Base-by-base conservation (phyloP, 768 basidiomycete species). In the Mycena rebaudengoi region DNA sequence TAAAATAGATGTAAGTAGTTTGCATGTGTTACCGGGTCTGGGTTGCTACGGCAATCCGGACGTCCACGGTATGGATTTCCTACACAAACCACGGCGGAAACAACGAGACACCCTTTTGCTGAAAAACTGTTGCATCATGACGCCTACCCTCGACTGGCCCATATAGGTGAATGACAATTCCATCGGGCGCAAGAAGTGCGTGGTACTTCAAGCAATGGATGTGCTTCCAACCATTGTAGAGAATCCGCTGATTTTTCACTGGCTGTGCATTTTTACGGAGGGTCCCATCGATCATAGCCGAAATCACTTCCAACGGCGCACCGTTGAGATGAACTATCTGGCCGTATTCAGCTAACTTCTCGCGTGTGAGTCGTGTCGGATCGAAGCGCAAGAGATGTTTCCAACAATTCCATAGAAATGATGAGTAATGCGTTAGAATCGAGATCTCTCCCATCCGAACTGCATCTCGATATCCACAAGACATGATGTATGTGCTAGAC, bases 191-290 rank as follows among this genome's bases (percentile, higher is more conserved):
- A 44, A 64, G 16, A n/a, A 67, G 28, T 18, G 52, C 32, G 33
- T 64, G 62, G 44, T 64, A 64, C n/a, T 63, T 63, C 13, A 63
- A 35, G 32, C 54, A 57, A 32, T 62, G 62, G 28, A 59, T 59
- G 10, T 41, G 62, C 39, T 67, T 67, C 65, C 62, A 64, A 14
- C 65, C 65, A 43, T 67, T 67, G 49, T 48, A 67, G 21, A 67
- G 29, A 39, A 67, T 58, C 28, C 54, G 55, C 55, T 67, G 65
- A 29, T 67, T 67, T 18, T 28, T 21, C 14, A 45, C 23, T 6
- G 45, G 45, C 25, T 28, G 7, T 6, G 26, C 62, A 32, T 33
- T 59, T 40, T 64, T 63, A 20, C 48, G 43, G 12, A 64, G 48
- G 4, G 61, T 67, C 33, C 62, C 65, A 59, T 67, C 48, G n/a